These are phyloP conservation scores for Sarocladium oryzae DNA, from an alignment of 2,329 filamentous ascomycete species.

Conservation along the genomic window DNA sequence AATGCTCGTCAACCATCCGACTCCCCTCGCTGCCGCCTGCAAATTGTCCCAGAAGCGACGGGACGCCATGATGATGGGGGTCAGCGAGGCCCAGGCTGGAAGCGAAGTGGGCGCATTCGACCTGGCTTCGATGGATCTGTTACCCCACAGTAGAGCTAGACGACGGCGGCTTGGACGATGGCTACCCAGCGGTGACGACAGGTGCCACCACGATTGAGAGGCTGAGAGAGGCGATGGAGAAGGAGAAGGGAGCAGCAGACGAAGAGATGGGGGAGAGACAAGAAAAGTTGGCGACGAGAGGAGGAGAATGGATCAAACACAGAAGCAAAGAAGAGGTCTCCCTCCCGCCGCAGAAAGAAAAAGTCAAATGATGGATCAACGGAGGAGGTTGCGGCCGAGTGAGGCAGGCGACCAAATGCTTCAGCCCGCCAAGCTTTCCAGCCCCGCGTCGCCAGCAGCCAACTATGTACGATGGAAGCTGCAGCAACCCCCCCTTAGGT, in stretches of 20 bases:
- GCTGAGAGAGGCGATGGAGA: background rate
- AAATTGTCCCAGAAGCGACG: conserved; percentile 11
- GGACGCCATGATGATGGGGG: conserved; percentile 1
- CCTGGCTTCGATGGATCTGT: background rate
- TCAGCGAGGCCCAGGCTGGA: background rate
- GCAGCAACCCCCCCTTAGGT: no score
- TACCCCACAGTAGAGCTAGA: background rate
- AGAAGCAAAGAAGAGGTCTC: no score
- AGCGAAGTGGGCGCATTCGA: conserved; percentile 6
- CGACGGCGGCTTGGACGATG: no score
- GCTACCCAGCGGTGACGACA: no score
- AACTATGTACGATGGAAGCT: no score
- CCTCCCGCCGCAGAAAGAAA: no score
- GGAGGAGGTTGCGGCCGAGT: no score
- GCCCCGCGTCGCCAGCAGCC: conserved; percentile 3
- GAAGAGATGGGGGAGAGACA: no score
- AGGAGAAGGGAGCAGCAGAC: background rate
- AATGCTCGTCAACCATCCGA: conserved; percentile 27
- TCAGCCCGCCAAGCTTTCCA: background rate
- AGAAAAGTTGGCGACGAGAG: no score
- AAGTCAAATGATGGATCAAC: background rate
- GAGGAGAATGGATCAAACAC: no score
- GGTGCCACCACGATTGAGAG: no score
- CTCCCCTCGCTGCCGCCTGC: conserved; percentile 19
- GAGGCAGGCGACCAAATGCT: no score